Percentiles rank a stretch among this genome's conserved stretches.
phyloP scores from a whole-genome alignment of 768 basidiomycete genomes.

The Amanita brunnescens region DNA sequence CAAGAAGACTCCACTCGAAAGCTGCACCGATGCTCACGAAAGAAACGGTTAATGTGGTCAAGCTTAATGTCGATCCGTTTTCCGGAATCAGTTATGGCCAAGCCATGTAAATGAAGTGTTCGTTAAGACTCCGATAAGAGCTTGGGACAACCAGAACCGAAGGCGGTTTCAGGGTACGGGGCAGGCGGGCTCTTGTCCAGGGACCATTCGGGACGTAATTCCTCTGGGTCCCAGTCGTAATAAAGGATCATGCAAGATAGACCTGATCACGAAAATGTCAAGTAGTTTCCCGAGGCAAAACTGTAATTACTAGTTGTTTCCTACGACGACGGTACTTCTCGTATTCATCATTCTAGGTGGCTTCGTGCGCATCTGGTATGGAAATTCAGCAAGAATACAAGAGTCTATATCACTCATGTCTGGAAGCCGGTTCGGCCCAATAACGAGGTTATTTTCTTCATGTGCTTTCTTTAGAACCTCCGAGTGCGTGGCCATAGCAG shows the following conservation, averaged over 20 bases:
- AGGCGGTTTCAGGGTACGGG: too few species aligned
- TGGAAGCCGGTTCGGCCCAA: conserved; percentile 23
- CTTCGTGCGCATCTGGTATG: background rate
- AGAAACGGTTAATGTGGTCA: background rate
- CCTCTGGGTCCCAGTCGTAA: too few species aligned
- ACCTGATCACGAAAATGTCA: conserved; percentile 1
- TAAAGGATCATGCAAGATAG: conserved; percentile 21
- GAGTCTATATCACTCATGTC: conserved; percentile 1
- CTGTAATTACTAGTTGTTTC: background rate
- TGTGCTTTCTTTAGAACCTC: conserved; percentile 7
- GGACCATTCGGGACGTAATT: conserved; percentile 21
- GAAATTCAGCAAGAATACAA: background rate
- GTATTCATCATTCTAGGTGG: conserved; percentile 9
- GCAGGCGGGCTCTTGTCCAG: background rate
- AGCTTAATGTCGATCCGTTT: conserved; percentile 8
- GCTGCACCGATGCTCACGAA: background rate
- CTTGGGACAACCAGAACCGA: too few species aligned
- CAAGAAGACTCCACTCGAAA: too few species aligned
- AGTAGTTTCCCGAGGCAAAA: too few species aligned
- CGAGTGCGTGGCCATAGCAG: conserved; percentile 2
- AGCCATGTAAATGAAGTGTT: conserved; percentile 21
- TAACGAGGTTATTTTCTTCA: conserved; percentile 1
- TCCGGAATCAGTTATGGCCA: conserved; percentile 23
- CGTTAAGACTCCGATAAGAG: conserved; percentile 19
- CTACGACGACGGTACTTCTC: conserved; percentile 10